Evolutionary conservation across 1,284 basidiomycete genomes (phyloP).

Genomic region (Schizophyllum amplum): DNA sequence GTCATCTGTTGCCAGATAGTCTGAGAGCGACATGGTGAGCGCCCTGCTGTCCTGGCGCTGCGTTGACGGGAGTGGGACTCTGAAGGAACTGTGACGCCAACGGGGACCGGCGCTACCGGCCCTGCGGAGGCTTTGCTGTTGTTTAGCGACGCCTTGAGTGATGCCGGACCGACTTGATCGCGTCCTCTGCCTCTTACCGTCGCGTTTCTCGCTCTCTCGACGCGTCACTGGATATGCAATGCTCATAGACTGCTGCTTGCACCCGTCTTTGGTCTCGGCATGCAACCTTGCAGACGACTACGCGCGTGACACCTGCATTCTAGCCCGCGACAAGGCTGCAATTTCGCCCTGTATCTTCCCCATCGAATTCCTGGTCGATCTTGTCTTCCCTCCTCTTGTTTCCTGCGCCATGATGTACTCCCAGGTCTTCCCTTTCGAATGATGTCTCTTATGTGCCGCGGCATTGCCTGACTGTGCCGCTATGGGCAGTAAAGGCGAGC

Average conservation of each 20-base stretch:
- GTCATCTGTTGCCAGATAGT: slow-evolving; percentile 67
- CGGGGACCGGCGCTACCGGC: too few relatives aligned
- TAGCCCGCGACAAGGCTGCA: neutral
- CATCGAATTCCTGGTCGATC: neutral
- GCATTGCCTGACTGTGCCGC: neutral
- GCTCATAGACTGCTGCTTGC: neutral
- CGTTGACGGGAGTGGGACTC: neutral
- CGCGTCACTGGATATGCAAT: neutral
- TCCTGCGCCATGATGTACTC: neutral
- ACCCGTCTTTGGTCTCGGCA: neutral
- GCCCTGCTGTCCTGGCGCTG: neutral
- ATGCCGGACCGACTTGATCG: neutral
- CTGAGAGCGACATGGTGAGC: slow-evolving; percentile 25
- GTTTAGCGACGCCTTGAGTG: neutral
- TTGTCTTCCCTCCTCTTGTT: neutral
- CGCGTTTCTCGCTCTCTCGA: neutral
- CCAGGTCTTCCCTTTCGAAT: neutral
- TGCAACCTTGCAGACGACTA: neutral
- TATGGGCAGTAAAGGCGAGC: neutral
- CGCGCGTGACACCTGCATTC: neutral
- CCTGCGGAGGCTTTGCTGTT: neutral
- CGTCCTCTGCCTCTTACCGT: neutral
- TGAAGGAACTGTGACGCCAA: neutral
- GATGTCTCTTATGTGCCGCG: neutral
- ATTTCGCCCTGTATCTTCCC: neutral